Evolutionary conservation across 1,284 basidiomycete species (phyloP).

Genomic region (Trametes pubescens): DNA sequence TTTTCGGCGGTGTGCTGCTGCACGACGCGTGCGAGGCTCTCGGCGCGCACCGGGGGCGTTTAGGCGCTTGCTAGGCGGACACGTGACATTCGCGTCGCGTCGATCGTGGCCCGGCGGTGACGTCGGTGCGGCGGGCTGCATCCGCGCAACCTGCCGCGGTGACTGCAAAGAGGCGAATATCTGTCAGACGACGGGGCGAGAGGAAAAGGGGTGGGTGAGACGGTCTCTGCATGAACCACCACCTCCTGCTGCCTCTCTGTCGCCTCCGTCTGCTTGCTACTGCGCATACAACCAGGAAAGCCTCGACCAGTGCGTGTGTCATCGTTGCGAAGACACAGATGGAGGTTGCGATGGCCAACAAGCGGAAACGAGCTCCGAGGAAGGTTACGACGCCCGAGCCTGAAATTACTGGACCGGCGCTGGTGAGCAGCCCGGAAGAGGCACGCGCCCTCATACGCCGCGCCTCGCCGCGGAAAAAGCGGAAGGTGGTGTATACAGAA

Average conservation of each 20-base stretch:
- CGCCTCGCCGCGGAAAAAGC: conserved; percentile 23
- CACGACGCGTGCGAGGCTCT: conserved; percentile 18
- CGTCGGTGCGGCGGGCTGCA: conserved; percentile 25
- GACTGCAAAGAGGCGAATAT: background rate
- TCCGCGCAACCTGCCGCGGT: conserved; percentile 13
- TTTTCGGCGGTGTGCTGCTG: conserved; percentile 12
- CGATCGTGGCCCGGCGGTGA: conserved; percentile 28
- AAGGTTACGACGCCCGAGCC: conserved; percentile 3
- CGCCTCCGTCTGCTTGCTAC: conserved; percentile 2
- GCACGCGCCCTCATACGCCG: conserved; percentile 23
- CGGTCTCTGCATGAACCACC: conserved; percentile 25
- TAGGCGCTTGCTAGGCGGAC: conserved; percentile 6
- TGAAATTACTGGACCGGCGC: conserved; percentile 5
- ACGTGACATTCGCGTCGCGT: conserved; percentile 25
- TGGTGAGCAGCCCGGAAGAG: conserved; percentile 31
- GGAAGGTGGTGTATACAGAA: conserved; percentile 25
- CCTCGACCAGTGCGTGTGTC: background rate
- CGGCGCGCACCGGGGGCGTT: conserved; percentile 19
- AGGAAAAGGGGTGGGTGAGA: background rate
- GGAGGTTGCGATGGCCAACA: conserved; percentile 13
- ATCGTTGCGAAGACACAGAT: background rate
- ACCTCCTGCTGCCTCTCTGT: conserved; percentile 11
- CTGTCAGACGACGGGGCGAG: background rate
- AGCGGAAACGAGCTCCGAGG: conserved; percentile 20
- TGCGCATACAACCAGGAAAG: conserved; percentile 12